Evolutionary conservation across 345 rosid genomes (phyloP).

Genomic region (Eucalyptus globulus): DNA sequence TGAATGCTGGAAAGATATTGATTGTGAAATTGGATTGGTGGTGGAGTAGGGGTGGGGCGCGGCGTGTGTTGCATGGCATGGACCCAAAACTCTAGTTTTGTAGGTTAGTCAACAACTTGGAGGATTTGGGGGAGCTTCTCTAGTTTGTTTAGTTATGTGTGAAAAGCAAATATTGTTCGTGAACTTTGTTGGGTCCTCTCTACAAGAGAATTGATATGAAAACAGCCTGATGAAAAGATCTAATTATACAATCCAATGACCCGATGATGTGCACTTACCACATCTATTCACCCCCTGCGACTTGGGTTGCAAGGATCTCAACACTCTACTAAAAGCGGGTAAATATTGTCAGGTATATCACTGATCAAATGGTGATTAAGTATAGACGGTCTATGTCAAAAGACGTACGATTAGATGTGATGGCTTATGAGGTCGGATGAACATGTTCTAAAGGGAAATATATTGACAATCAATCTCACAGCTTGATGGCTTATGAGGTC

Average conservation of each 20-base stretch:
- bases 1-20: neutral
- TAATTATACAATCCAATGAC: neutral
- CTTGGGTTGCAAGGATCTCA: neutral
- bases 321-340: neutral
- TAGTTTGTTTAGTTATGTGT: neutral
- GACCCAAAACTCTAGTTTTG: neutral
- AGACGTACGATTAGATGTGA: neutral
- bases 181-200: neutral
- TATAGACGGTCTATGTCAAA: neutral
- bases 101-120: neutral
- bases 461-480: neutral
- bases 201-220: neutral
- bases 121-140: neutral
- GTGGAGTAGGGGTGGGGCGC: neutral
- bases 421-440: neutral
- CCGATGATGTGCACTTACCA: neutral
- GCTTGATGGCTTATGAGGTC: neutral
- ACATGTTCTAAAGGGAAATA: neutral
- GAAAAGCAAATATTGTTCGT: neutral
- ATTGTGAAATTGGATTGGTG: neutral
- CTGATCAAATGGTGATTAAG: neutral
- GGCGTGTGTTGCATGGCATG: neutral
- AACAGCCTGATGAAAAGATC: neutral
- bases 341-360: neutral
- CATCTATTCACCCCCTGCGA: neutral